Base-by-base conservation (phyloP, 331 rosid species). In the Malus hybrid region DNA sequence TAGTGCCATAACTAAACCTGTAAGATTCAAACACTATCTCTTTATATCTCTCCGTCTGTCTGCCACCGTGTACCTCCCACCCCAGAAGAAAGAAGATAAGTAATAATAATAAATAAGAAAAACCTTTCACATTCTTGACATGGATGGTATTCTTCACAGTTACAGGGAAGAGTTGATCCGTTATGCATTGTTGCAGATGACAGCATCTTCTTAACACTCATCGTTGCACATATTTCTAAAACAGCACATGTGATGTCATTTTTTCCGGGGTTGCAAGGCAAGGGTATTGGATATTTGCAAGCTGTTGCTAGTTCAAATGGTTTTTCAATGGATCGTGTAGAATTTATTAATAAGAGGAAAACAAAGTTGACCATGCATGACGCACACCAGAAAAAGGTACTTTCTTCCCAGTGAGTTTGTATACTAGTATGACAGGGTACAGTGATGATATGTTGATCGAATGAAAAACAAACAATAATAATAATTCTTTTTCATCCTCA, bases 161-260 rank as follows among this genome's bases (percentile, higher is more conserved):
- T 91, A 78, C 92, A 87, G 92, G 96, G 87, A 85, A 90, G 84
- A 83, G 78, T 52, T 69, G 39, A 67, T 69, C 63, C 85, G 7
- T 81, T 87, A 52, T 90, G 98, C 82, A 20, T 94, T 82, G 88
- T 88, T 74, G 91, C 90, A 63, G 98, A 91, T 84, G 98, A 94
- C 74, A 88, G 96, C 65, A 69, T 91, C 75, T 86, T 85, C 85
- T 75, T 90, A 80, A 87, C 97, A 63, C 91, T 91, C 79, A 85
- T 90, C 5, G 76, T 83, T 76, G 88, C 93, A 36, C 85, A 77
- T 80, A 82, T 90, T 80, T 86, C 87, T 3, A 71, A 85, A 67
- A 80, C 86, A 60, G 65, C 91, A 50, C 88, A 77, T 67, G 76
- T 91, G 67, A 83, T 87, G 67, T 87, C 95, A 33, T 82, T 85